These are phyloP conservation scores for Ustilago tritici DNA, from an alignment of 1,284 basidiomycete genomes.

Conservation along the genomic window DNA sequence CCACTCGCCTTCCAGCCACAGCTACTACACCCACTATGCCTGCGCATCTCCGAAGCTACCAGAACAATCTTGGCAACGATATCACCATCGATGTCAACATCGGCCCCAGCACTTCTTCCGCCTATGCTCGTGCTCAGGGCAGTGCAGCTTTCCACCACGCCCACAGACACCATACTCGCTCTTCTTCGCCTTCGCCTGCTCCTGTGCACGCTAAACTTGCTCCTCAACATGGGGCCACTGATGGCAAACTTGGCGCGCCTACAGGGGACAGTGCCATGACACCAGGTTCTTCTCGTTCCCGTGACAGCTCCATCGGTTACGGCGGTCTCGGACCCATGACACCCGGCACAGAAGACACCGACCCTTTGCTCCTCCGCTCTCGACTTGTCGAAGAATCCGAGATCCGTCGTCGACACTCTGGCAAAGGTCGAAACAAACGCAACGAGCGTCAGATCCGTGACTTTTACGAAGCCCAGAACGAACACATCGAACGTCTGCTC, in stretches of 20 bases:
- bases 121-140: conserved; percentile 49
- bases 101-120: conserved; percentile 48
- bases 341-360: conserved; percentile 58
- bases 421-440: conserved; percentile 66
- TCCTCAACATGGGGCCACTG: not conserved
- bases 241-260: conserved; percentile 14
- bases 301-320: conserved; percentile 41
- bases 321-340: conserved; percentile 26
- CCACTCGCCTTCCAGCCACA: conserved; percentile 13
- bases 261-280: not conserved
- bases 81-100: conserved; percentile 53
- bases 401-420: conserved; percentile 67
- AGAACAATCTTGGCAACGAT: conserved; percentile 36
- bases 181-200: conserved; percentile 21
- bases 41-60: conserved; percentile 23
- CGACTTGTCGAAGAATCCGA: conserved; percentile 70
- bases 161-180: conserved; percentile 33
- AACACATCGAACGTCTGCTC: conserved; percentile 83
- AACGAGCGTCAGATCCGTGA: conserved; percentile 73
- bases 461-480: conserved; percentile 87
- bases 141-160: conserved; percentile 48
- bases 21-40: conserved; percentile 31
- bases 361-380: conserved; percentile 71
- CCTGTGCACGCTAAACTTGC: not conserved
- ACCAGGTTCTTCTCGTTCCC: conserved; percentile 28